These are phyloP conservation scores for Pseudogymnoascus sp. DNA, from an alignment of 2,329 filamentous ascomycete species.

Conservation along the genomic window DNA sequence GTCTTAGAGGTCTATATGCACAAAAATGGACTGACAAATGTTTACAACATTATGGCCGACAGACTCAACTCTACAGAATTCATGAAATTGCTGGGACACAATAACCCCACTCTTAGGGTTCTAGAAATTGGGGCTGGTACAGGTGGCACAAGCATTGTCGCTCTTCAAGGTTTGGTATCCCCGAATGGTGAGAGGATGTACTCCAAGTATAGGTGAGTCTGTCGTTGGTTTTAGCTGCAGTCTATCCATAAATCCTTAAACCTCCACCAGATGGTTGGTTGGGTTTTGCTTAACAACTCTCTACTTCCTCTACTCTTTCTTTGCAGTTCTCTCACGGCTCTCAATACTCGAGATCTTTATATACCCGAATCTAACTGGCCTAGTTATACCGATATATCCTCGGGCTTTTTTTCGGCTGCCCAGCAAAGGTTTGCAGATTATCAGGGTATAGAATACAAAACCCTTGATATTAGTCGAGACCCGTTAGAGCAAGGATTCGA, in stretches of 20 bases:
- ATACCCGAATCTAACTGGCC: conserved; percentile 2
- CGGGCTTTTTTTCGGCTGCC: conserved; percentile 29
- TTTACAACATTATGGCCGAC: conserved; percentile 12
- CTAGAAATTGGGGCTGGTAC: conserved; percentile 28
- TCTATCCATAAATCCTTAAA: too few relatives aligned
- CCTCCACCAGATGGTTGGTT: too few relatives aligned
- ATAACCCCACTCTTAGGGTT: conserved; percentile 26
- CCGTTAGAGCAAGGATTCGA: conserved; percentile 30
- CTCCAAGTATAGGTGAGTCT: conserved; percentile 11
- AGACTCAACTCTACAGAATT: conserved; percentile 20
- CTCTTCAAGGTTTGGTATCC: conserved; percentile 15
- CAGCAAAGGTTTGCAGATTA: conserved; percentile 28
- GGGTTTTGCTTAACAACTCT: too few relatives aligned
- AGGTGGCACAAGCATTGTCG: conserved; percentile 18
- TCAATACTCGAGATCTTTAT: neutral
- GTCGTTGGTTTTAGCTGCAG: neutral
- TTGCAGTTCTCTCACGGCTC: too few relatives aligned
- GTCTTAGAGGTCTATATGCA: conserved; percentile 12
- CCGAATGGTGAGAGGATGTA: conserved; percentile 11
- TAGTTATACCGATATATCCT: conserved; percentile 22
- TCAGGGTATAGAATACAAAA: conserved; percentile 25
- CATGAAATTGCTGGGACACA: conserved; percentile 21
- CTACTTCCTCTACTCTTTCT: too few relatives aligned
- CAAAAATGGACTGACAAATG: conserved; percentile 11
- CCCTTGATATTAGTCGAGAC: conserved; percentile 30